Percentiles rank a stretch among this genome's conserved stretches.
These are phyloP conservation scores for Gnaphalium uliginosum DNA, from an alignment of 129 eudicot genomes.

Conservation along the genomic window DNA sequence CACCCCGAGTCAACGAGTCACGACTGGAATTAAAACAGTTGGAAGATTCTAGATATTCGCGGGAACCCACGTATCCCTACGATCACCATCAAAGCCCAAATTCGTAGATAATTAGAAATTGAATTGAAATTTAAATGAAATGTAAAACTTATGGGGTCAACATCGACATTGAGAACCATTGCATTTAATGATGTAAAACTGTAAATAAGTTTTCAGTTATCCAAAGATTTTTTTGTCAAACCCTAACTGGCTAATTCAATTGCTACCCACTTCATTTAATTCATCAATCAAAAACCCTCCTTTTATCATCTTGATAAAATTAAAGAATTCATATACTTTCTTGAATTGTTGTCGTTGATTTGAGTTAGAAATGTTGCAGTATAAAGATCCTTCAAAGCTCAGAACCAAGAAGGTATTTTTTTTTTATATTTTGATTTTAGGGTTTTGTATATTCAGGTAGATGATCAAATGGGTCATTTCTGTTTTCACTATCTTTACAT, in stretches of 20 bases:
- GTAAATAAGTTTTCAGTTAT: background rate
- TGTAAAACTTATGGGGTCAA: conserved; percentile 26
- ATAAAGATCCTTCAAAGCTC: conserved; percentile 47
- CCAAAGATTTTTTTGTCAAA: background rate
- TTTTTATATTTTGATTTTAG: conserved; percentile 1
- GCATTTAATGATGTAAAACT: background rate
- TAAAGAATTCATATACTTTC: background rate
- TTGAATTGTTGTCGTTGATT: conserved; percentile 9
- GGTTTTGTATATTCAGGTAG: background rate
- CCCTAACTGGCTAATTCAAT: conserved; percentile 12
- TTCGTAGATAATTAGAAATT: conserved; percentile 28
- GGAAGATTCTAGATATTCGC: conserved; percentile 31
- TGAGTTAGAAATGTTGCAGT: conserved; percentile 48
- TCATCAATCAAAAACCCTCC: background rate
- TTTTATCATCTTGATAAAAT: background rate
- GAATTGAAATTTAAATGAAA: conserved; percentile 8
- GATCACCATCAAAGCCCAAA: conserved; percentile 28
- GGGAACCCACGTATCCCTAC: conserved; percentile 19
- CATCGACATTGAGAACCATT: background rate
- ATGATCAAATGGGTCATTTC: background rate
- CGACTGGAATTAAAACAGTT: background rate
- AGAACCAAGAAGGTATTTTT: conserved; percentile 63
- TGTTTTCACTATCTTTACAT: background rate
- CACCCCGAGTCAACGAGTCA: background rate
- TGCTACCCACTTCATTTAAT: conserved; percentile 10